Evolutionary conservation across 2,329 filamentous ascomycete genomes (phyloP), one percentile per base, ranked within the genome.

Genomic region (Helotiales sp.): DNA sequence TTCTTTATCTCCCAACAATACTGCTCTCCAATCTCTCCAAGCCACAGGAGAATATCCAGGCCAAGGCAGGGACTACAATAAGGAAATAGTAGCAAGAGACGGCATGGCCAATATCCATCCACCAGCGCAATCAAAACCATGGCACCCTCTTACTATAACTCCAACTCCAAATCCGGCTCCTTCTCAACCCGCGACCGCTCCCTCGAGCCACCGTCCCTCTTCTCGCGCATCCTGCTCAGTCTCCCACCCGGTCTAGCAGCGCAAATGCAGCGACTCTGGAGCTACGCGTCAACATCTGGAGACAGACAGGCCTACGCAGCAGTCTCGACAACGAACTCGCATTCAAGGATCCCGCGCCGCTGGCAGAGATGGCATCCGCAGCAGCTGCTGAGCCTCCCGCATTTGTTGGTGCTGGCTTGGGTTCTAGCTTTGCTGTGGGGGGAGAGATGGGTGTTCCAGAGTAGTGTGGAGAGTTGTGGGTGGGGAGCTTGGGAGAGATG

Each of bases 401-500:
- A 92, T 76, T 78, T 89, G 17, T 78, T 97, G 70, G 87, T 92
- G 20, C 77, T 86, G 13, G 67, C 94, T 54, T 99, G 96, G 95
- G 74, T 93, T 47, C 78, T 92, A 24, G 84, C 91, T 22, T 75
- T 99, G 69, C 87, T 96, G 71, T 96, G 92, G 88, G 93, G 95
- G 1, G 96, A 99, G 82, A 85, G 91, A 67, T 91, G 87, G 79
- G 85, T 90, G 40, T 98, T 96, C 78, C 83, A 86, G 62, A 87
- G 86, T 70, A 89, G 86, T 67, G 87, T 97, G 17, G 82, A 86
- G 64, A 84, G 82, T 61, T 99, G 96, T 79, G 81, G 86, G 63
- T 99, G 96, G 96, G 84, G 87, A 40, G 86, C 86, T 47, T 99
- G 96, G 96, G 96, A 99, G 82, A 85, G 87, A 79, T 99, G 96